Base-by-base conservation (phyloP, 2,329 filamentous ascomycete genomes). In the Alternaria infectoria region DNA sequence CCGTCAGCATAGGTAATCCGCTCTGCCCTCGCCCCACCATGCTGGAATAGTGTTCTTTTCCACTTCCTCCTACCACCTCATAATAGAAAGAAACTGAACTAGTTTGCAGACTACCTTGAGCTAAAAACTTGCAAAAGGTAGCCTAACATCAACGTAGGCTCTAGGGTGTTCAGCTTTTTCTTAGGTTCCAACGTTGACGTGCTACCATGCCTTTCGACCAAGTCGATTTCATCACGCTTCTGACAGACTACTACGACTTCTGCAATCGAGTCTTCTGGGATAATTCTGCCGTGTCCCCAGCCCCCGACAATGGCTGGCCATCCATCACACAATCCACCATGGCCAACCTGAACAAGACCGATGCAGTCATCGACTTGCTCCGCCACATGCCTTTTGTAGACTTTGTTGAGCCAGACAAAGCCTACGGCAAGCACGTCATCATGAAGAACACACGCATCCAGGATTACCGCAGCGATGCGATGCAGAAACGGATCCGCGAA, bases 81-180 rank as follows among this genome's bases (percentile, higher is more conserved):
- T 17, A 17, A 9, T 1, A 17, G 9, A 10, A 1, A 11, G 6
- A 17, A 2, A 11, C 5, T 17, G 0, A 3, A 40, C 3, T 0
- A 6, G 36, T 17, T 6, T 6, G 36, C n/a, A 40, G 36, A 10
- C 36, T 17, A 17, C 15, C 3, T 17, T 10, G 5, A 17, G n/a
- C 6, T 6, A 6, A 5, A 3, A 9, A 10, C 3, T 10, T 11
- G n/a, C 36, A 40, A 17, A 17, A 40, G 15, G 4, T 40, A 2
- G 1, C 2, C 32, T 40, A n/a, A n/a, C 36, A 11, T 40, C n/a
- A 10, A 40, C 15, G 15, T 40, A 11, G 36, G n/a, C 32, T 40
- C 8, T 8, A 17, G 8, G 2, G 15, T 17, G 32, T n/a, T 40
- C 2, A 17, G 15, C 1, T 3, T 17, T 5, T 10, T 40, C 4